These are phyloP conservation scores for Verticillium nubilum DNA, from an alignment of 2,329 filamentous ascomycete species.

Conservation along the genomic window DNA sequence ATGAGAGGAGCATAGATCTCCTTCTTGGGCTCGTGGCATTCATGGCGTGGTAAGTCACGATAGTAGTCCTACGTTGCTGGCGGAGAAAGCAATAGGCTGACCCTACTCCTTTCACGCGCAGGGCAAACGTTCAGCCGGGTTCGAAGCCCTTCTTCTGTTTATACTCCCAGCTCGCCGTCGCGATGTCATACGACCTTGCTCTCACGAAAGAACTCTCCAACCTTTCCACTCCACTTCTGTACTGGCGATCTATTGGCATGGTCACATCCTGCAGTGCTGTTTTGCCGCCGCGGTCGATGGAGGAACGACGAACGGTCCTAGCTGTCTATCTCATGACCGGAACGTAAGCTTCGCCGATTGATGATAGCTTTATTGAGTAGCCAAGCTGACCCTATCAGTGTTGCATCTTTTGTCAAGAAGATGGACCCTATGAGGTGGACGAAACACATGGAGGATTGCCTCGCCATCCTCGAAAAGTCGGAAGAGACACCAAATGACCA, in stretches of 20 bases:
- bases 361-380: not conserved
- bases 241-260: conserved; percentile 5
- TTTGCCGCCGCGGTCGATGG: conserved; percentile 10
- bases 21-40: conserved; percentile 21
- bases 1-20: conserved; percentile 20
- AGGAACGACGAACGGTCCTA: conserved; percentile 14
- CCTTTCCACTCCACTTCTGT: conserved; percentile 6
- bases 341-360: not conserved
- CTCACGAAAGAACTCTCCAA: conserved; percentile 18
- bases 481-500: conserved; percentile 40
- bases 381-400: not conserved
- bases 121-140: conserved; percentile 13
- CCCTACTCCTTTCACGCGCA: not conserved
- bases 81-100: not conserved
- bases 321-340: conserved; percentile 10
- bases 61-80: not conserved
- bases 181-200: conserved; percentile 39
- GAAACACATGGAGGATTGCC: conserved; percentile 48
- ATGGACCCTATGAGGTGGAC: conserved; percentile 47
- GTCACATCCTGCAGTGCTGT: not conserved
- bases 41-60: conserved; percentile 17
- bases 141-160: conserved; percentile 38
- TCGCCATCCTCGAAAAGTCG: conserved; percentile 32
- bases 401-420: conserved; percentile 21
- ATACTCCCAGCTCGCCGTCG: conserved; percentile 34